These are phyloP conservation scores for Lycium barbarum DNA, from an alignment of 257 asterid species.

Conservation along the genomic window DNA sequence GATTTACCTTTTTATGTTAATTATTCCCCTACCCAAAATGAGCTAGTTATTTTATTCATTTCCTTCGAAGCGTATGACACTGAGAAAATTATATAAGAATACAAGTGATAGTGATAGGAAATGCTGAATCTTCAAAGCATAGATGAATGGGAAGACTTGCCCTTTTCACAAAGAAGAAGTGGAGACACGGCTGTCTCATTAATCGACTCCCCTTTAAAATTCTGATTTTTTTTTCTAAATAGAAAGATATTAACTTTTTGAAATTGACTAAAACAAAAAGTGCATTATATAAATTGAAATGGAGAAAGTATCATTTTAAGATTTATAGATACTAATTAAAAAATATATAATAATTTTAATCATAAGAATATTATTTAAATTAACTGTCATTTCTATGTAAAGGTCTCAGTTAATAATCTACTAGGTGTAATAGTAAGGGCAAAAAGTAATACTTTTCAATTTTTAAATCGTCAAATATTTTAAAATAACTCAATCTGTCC, in stretches of 20 bases:
- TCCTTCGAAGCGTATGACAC: neutral
- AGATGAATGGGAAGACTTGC: neutral
- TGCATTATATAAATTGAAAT: neutral
- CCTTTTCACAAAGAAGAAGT: too few species aligned
- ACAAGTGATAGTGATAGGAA: neutral
- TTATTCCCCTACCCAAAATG: too few species aligned
- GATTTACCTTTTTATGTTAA: too few species aligned
- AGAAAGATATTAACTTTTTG: neutral
- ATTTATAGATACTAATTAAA: neutral
- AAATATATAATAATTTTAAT: too few species aligned
- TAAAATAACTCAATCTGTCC: neutral
- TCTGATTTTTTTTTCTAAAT: neutral
- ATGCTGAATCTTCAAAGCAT: neutral
- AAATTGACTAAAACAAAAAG: neutral
- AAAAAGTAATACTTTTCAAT: neutral
- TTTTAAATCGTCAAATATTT: neutral
- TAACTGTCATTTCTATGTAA: neutral
- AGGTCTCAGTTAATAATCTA: neutral
- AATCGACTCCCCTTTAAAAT: neutral
- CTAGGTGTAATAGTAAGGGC: neutral
- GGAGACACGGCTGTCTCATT: neutral
- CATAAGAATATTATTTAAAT: too few species aligned
- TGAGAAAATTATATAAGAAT: neutral
- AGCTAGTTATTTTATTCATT: too few species aligned
- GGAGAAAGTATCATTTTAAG: neutral